Evolutionary conservation across 495 filamentous ascomycete species (phyloP).

Genomic region (Sphaerosporella brunnea): DNA sequence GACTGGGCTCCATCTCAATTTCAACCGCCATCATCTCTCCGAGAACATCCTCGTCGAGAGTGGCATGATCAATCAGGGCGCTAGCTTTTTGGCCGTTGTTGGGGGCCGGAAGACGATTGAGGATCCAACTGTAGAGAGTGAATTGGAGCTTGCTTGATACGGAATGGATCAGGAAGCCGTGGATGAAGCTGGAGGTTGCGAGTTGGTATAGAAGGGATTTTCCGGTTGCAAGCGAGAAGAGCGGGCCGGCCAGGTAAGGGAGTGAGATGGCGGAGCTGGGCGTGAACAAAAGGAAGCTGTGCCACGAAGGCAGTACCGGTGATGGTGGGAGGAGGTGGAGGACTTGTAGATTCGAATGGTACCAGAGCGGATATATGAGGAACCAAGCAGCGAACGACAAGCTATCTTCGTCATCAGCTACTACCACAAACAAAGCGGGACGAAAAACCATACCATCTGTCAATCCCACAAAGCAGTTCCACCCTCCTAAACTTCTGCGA

Average conservation of each 20-base stretch:
- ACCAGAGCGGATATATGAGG: constrained; percentile 23
- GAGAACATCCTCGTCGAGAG: not conserved
- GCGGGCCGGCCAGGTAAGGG: constrained; percentile 1
- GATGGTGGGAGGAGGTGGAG: too few species aligned
- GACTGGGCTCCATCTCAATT: not conserved
- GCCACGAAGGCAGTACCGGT: too few species aligned
- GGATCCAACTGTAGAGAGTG: constrained; percentile 14
- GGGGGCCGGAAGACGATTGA: constrained; percentile 18
- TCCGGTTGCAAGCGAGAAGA: constrained; percentile 13
- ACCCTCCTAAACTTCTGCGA: constrained; percentile 16
- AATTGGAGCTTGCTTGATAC: constrained; percentile 10
- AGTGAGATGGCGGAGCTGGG: too few species aligned
- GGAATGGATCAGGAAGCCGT: constrained; percentile 19
- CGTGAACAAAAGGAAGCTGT: too few species aligned
- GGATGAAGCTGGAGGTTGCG: constrained; percentile 16
- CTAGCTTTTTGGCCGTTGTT: not conserved
- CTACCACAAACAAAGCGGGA: not conserved
- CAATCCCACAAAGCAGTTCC: constrained; percentile 3
- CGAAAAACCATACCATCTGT: constrained; percentile 3
- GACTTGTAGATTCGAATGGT: constrained; percentile 21
- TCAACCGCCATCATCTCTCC: not conserved
- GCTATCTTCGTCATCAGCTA: constrained; percentile 10
- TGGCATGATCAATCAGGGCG: not conserved
- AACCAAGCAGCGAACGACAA: constrained; percentile 21
- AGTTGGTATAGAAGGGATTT: constrained; percentile 11